Evolutionary conservation across 352 stramenopile genomes (phyloP).

Genomic region (Phytopythium sindhum): DNA sequence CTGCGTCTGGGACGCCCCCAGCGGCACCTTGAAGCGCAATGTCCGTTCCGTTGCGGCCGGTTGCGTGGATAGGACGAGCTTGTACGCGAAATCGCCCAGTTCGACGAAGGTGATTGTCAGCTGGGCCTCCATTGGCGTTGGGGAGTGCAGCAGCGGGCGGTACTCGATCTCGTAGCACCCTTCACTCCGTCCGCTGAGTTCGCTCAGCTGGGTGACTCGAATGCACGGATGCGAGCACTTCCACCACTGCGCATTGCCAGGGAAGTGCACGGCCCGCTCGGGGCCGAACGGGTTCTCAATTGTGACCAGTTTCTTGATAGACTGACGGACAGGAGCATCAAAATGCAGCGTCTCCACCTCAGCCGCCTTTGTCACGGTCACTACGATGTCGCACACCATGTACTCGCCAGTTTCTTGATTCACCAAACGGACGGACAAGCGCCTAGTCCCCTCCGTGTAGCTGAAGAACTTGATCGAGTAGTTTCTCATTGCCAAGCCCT

Average conservation of each 20-base stretch:
- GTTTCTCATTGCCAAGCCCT: slow-evolving; percentile 43
- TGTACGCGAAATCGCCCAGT: slow-evolving; percentile 88
- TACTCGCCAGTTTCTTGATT: slow-evolving; percentile 87
- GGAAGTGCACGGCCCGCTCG: slow-evolving; percentile 48
- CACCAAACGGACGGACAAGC: slow-evolving; percentile 70
- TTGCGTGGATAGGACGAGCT: slow-evolving; percentile 74
- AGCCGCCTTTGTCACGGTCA: slow-evolving; percentile 52
- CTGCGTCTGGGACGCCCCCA: slow-evolving; percentile 76
- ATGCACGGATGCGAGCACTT: slow-evolving; percentile 66
- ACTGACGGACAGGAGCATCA: slow-evolving; percentile 82
- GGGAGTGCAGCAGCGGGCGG: slow-evolving; percentile 64
- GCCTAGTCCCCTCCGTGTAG: slow-evolving; percentile 70
- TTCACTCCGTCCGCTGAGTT: slow-evolving; percentile 70
- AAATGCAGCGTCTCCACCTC: slow-evolving; percentile 81
- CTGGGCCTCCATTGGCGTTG: slow-evolving; percentile 34
- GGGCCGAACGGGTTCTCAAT: slow-evolving; percentile 89
- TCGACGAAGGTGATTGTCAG: slow-evolving; percentile 82
- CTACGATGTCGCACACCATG: slow-evolving; percentile 54
- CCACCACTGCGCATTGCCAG: slow-evolving; percentile 74
- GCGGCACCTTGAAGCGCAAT: slow-evolving; percentile 78
- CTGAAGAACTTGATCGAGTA: slow-evolving; percentile 90
- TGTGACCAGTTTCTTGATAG: slow-evolving; percentile 72
- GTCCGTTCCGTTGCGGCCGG: slow-evolving; percentile 55
- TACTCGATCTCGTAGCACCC: slow-evolving; percentile 90
- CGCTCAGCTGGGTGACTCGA: slow-evolving; percentile 65